Base-by-base conservation (phyloP, 2,329 filamentous ascomycete genomes). In the Microdochium nivale region DNA sequence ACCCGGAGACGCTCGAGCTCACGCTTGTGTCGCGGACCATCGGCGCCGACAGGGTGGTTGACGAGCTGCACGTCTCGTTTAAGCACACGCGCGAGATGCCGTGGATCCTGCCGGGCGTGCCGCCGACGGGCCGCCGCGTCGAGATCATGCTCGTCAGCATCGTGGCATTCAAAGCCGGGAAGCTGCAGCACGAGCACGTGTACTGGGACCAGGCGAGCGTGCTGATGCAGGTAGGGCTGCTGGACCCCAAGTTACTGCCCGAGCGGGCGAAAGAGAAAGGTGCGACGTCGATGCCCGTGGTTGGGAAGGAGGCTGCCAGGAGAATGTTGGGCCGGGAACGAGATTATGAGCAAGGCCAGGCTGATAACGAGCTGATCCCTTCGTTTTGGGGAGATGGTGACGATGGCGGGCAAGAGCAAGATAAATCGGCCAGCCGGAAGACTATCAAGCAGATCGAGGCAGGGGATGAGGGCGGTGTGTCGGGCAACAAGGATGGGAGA, bases 121-220 rank as follows among this genome's bases (percentile, higher is more conserved):
- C 78, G 2, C 74, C 81, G 0, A 86, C 82, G 0, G 67, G 72
- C 32, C 71, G 70, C 49, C 67, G 70, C 3, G 72, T 84, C 11
- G 71, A 79, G 37, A 71, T 87, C 11, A 78, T 83, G 0, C 76
- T 86, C 48, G 83, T 81, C 0, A 76, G 77, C 2, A 72, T 87
- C 2, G 81, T 87, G 0, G 81, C 81, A 30, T 72, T 87, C 49
- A 73, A 83, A 0, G 84, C 83, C 0, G 82, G 85, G 50, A 72
- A 79, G 1, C 64, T 87, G 1, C 83, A 79, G 53, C 80, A 86
- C 52, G 84, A 87, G 59, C 83, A 86, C 55, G 82, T 87, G 13
- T 73, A 77, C 10, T 87, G 84, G 84, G 84, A 87, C 52, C 83
- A 87, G 59, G 80, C 74, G 0, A 85, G 79, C 0, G 79, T 80